Conservation (phyloP, 2,329 filamentous ascomycete genomes). For the Orbilia javanica region DNA sequence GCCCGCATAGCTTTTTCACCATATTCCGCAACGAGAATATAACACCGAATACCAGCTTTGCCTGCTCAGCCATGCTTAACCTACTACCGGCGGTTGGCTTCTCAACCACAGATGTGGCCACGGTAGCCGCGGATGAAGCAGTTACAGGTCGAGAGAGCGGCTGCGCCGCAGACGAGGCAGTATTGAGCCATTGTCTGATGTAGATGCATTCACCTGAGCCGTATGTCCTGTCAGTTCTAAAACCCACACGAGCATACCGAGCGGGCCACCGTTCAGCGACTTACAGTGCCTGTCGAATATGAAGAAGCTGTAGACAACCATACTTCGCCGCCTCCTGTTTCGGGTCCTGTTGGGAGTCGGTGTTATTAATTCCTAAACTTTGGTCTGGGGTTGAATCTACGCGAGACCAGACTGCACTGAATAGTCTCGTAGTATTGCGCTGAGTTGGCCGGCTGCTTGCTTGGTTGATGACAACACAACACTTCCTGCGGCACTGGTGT, state of each 20-base stretch:
- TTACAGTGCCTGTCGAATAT: slow-evolving; percentile 98
- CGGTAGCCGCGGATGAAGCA: slow-evolving; percentile 62
- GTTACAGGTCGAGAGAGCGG: slow-evolving; percentile 68
- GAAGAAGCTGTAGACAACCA: slow-evolving; percentile 98
- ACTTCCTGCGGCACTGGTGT: no score
- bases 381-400: neutral
- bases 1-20: slow-evolving; percentile 82
- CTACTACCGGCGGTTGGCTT: slow-evolving; percentile 68
- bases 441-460: no score
- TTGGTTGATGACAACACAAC: neutral
- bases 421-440: no score
- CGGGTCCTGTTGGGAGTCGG: neutral
- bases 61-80: slow-evolving; percentile 79
- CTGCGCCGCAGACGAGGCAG: slow-evolving; percentile 65
- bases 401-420: no score
- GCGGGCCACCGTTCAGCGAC: slow-evolving; percentile 61
- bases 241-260: neutral
- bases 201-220: slow-evolving; percentile 93
- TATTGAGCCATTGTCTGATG: slow-evolving; percentile 79
- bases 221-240: neutral
- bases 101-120: slow-evolving; percentile 55
- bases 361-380: no score
- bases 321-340: slow-evolving; percentile 66
- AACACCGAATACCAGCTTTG: slow-evolving; percentile 96
- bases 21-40: slow-evolving; percentile 97